Percentiles rank a stretch among this genome's conserved stretches.
Conservation (phyloP, 2,329 filamentous ascomycete species). For the Colletotrichum caudatum region DNA sequence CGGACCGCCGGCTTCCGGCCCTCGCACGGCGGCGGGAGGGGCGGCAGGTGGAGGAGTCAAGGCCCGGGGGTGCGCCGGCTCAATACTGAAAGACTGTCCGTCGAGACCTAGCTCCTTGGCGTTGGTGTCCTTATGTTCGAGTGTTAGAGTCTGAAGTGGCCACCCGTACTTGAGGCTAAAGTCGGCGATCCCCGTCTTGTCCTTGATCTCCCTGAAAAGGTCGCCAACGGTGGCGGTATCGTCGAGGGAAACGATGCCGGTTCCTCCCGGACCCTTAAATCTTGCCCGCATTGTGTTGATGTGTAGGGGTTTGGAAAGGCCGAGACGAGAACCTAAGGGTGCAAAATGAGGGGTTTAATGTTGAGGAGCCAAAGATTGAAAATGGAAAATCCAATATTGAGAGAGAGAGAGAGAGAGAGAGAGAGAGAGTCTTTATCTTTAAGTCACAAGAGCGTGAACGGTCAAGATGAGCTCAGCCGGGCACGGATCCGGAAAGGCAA, state of each 20-base stretch:
- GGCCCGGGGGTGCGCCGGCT: slow-evolving; percentile 48
- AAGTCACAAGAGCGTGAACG: background rate
- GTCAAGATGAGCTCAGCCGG: slow-evolving; percentile 25
- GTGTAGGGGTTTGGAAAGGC: background rate
- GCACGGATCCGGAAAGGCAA: slow-evolving; percentile 12
- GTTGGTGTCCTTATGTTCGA: slow-evolving; percentile 63
- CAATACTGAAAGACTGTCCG: slow-evolving; percentile 64
- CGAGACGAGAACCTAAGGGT: background rate
- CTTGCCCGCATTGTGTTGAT: slow-evolving; percentile 70
- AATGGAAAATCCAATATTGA: background rate
- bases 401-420: too few relatives aligned
- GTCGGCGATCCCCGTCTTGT: slow-evolving; percentile 71
- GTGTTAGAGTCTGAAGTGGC: slow-evolving; percentile 77
- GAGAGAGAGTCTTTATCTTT: background rate
- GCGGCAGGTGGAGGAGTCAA: slow-evolving; percentile 36
- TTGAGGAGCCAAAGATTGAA: background rate
- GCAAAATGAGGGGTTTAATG: background rate
- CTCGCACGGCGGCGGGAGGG: slow-evolving; percentile 25
- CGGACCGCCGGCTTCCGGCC: slow-evolving; percentile 22
- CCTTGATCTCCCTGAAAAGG: slow-evolving; percentile 70
- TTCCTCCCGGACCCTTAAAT: slow-evolving; percentile 79
- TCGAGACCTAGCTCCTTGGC: slow-evolving; percentile 62
- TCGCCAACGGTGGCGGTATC: slow-evolving; percentile 75
- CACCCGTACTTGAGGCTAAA: slow-evolving; percentile 89
- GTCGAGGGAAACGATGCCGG: slow-evolving; percentile 75